Conservation (phyloP, 352 stramenopile genomes). For the Pythium grandisporangium region DNA sequence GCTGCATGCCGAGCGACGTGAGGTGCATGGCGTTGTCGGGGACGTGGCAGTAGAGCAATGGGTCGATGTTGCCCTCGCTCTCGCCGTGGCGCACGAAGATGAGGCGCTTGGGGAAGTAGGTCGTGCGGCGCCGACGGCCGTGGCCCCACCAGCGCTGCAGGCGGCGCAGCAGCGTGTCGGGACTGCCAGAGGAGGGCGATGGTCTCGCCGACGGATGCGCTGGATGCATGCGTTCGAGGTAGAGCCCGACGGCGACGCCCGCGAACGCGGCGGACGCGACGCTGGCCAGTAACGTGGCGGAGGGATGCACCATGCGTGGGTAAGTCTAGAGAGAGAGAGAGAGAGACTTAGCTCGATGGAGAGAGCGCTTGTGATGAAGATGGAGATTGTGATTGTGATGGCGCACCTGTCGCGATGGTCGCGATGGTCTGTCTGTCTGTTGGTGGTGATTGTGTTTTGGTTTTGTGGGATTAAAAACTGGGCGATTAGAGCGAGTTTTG, state of each 20-base stretch:
- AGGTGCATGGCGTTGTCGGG: constrained; percentile 82
- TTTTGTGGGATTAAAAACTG: too few species aligned
- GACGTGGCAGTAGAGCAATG: constrained; percentile 57
- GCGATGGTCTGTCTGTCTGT: too few species aligned
- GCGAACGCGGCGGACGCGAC: constrained; percentile 31
- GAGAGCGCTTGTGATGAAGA: too few species aligned
- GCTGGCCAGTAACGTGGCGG: constrained; percentile 29
- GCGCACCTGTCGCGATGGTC: too few species aligned
- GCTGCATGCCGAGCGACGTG: constrained; percentile 66
- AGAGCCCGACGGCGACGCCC: constrained; percentile 27
- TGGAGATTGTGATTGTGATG: too few species aligned
- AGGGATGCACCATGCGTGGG: constrained; percentile 32
- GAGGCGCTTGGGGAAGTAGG: constrained; percentile 47
- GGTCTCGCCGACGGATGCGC: neutral
- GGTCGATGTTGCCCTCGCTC: constrained; percentile 82
- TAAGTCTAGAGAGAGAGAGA: too few species aligned
- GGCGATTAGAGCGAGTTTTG: too few species aligned
- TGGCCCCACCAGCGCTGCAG: constrained; percentile 4
- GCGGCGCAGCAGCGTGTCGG: constrained; percentile 12
- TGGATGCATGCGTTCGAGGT: constrained; percentile 2
- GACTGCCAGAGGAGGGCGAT: too few species aligned
- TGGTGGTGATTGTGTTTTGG: too few species aligned
- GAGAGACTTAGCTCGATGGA: too few species aligned
- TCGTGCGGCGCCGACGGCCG: constrained; percentile 6
- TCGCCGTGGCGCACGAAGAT: constrained; percentile 83